These are phyloP conservation scores for Colletotrichum incanum DNA, from an alignment of 2,329 filamentous ascomycete genomes.

Conservation along the genomic window DNA sequence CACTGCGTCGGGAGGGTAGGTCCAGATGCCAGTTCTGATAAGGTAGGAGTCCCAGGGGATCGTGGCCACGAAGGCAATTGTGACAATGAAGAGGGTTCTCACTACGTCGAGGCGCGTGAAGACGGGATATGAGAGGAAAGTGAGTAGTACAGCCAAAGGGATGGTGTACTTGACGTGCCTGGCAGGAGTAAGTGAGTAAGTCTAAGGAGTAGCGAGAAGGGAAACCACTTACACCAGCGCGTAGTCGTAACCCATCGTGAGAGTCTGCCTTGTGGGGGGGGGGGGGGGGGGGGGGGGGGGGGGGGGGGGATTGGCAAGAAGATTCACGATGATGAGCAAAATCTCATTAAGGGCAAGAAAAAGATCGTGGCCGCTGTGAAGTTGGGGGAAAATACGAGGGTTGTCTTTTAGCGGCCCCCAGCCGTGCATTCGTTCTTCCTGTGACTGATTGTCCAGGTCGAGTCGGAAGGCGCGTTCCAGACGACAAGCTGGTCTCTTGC, in stretches of 20 bases:
- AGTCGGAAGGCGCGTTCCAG: background rate
- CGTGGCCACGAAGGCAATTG: slow-evolving; percentile 76
- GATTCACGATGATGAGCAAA: background rate
- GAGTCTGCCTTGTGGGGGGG: background rate
- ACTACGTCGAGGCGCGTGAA: slow-evolving; percentile 74
- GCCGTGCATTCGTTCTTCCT: background rate
- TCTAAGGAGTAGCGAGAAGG: background rate
- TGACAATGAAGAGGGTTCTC: slow-evolving; percentile 73
- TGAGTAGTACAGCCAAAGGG: slow-evolving; percentile 73
- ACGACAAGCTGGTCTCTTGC: background rate
- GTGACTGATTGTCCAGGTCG: background rate
- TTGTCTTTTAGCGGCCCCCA: background rate
- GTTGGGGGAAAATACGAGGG: background rate
- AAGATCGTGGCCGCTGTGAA: background rate
- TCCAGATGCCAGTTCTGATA: slow-evolving; percentile 78
- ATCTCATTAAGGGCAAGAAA: background rate
- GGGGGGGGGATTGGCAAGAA: too few species aligned
- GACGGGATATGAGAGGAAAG: slow-evolving; percentile 73
- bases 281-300: too few species aligned
- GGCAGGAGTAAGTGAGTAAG: background rate
- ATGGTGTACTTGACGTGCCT: slow-evolving; percentile 79
- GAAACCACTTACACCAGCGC: slow-evolving; percentile 70
- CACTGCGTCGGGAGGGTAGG: slow-evolving; percentile 77
- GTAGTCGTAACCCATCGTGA: slow-evolving; percentile 73
- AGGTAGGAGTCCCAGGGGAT: slow-evolving; percentile 85